Evolutionary conservation across 257 asterid species (phyloP).

Genomic region (Asclepias syriaca): DNA sequence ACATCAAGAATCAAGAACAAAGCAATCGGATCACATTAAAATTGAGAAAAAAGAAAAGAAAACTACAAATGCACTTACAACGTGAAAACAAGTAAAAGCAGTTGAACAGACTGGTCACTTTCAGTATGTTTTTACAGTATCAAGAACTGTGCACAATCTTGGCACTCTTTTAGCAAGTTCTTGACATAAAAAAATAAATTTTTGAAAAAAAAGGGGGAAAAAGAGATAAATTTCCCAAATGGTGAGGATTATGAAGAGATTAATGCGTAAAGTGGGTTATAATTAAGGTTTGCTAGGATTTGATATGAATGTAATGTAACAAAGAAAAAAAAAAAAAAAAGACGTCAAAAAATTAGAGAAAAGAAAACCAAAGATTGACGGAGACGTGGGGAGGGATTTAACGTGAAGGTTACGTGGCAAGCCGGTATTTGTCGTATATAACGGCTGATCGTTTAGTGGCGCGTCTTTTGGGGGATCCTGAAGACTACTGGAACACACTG

Average conservation of each 20-base stretch:
- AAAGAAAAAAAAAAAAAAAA: background rate
- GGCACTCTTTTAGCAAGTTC: background rate
- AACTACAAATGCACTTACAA: background rate
- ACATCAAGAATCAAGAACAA: slow-evolving; percentile 1
- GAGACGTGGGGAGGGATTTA: slow-evolving; percentile 27
- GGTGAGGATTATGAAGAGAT: background rate
- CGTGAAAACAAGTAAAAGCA: slow-evolving; percentile 6
- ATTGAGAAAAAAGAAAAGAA: too few relatives aligned
- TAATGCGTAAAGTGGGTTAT: slow-evolving; percentile 2
- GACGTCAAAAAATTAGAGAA: slow-evolving; percentile 19
- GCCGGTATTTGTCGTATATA: slow-evolving; percentile 26
- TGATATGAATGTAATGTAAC: background rate
- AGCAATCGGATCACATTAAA: background rate
- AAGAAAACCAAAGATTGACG: slow-evolving; percentile 22
- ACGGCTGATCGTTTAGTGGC: slow-evolving; percentile 40
- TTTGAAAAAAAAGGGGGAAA: background rate
- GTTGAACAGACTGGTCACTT: slow-evolving; percentile 10
- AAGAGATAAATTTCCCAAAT: background rate
- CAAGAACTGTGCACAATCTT: background rate
- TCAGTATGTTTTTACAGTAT: background rate
- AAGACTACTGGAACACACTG: background rate
- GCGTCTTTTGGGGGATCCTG: slow-evolving; percentile 26
- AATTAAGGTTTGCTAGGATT: slow-evolving; percentile 6
- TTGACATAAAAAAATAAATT: background rate
- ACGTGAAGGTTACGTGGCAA: slow-evolving; percentile 46